phyloP scores from a whole-genome alignment of 192 early-diverging fungal genomes.

The Gorgonomyces haynaldii region DNA sequence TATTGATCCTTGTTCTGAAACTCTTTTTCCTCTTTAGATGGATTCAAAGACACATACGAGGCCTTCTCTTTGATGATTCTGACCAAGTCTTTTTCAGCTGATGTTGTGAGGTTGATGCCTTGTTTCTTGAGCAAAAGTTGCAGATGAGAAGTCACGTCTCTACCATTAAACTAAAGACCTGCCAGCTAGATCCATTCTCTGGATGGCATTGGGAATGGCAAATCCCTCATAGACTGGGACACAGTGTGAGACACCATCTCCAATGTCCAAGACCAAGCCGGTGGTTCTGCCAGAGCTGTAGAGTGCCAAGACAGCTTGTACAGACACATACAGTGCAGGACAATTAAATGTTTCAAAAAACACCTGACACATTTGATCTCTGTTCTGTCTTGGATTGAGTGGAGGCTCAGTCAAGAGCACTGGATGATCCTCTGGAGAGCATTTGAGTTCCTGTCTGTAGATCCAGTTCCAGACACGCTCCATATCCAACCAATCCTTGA shows the following conservation, averaged over 20 bases:
- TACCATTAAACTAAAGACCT: slow-evolving; percentile 16
- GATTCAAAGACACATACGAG: slow-evolving; percentile 84
- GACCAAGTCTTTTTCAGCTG: slow-evolving; percentile 92
- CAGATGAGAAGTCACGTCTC: slow-evolving; percentile 87
- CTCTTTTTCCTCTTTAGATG: slow-evolving; percentile 91
- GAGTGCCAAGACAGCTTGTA: slow-evolving; percentile 95
- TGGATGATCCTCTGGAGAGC: slow-evolving; percentile 93
- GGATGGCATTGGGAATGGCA: slow-evolving; percentile 86
- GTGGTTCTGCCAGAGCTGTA: slow-evolving; percentile 97
- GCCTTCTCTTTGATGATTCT: slow-evolving; percentile 92
- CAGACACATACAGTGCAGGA: slow-evolving; percentile 89
- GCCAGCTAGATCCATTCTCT: slow-evolving; percentile 88
- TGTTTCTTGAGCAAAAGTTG: slow-evolving; percentile 85
- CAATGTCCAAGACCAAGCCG: slow-evolving; percentile 89
- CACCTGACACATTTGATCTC: slow-evolving; percentile 88
- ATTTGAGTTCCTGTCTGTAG: slow-evolving; percentile 94
- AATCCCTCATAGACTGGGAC: slow-evolving; percentile 96
- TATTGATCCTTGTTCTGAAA: slow-evolving; percentile 64
- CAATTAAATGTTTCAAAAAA: slow-evolving; percentile 99
- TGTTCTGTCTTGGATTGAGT: slow-evolving; percentile 81
- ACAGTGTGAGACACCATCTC: slow-evolving; percentile 91
- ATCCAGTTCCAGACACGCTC: slow-evolving; percentile 96
- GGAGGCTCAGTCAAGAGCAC: slow-evolving; percentile 96
- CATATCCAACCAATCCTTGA: slow-evolving; percentile 98
- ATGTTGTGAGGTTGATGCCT: slow-evolving; percentile 77